Evolutionary conservation across 2,329 filamentous ascomycete species (phyloP), one percentile per base, ranked within the genome.

Genomic region (Venturia carpophila): DNA sequence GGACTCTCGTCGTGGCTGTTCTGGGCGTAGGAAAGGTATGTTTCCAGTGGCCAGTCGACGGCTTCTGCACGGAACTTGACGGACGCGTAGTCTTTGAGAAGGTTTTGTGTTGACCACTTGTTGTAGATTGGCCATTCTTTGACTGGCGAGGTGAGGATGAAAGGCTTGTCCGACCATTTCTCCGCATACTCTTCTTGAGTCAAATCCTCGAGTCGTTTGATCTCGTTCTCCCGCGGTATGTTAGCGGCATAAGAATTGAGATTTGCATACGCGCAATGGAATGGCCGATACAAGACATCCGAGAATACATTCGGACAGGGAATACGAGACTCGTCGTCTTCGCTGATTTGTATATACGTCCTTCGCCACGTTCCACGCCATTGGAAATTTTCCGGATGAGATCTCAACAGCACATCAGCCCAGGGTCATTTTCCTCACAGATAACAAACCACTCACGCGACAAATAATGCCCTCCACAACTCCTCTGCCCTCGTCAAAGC

Each of bases 321-420:
- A 43, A 96, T 79, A 15, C 76, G 79, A 45, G 85, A 81, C 60
- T 83, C 79, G 66, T 81, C 78, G 17, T 76, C 74, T 17, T 80
- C 74, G 0, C 81, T 78, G 17, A 90, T 79, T 43, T 82, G 81
- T 47, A 96, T 81, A 70, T 88, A 84, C 0, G 92, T 95, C 39
- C 87, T 85, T 69, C 90, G 87, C 93, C 93, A 97, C 64, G 89
- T 89, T 56, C 91, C 90, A 71, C 81, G 84, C 93, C 92, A 97
- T 66, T 78, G 76, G 68, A 88, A 85, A 30, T 75, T 68, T 27
- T 71, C 68, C 10, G 78, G 78, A 47, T 74, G 73, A 47, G 77
- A 79, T 72, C 80, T n/a, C 30, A 39, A n/a, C 21, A 61, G n/a
- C 37, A 43, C 17, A 39, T 15, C 19, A 60, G 17, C 6, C 19